Evolutionary conservation across 371 early-diverging fungal species (phyloP), one percentile per base, ranked within the genome.

Genomic region (Mucor velutinosus): DNA sequence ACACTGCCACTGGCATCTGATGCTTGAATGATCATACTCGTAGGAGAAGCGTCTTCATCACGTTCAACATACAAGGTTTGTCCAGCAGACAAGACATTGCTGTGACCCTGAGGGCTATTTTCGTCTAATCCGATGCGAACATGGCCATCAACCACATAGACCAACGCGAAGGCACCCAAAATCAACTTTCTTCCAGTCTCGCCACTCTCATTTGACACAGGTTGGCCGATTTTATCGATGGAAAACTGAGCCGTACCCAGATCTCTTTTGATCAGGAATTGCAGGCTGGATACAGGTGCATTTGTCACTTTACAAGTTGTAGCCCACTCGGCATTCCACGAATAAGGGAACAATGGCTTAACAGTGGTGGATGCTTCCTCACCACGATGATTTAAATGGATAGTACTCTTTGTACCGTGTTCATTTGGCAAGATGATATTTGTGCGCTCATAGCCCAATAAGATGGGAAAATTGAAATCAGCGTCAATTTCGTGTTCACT

Each of bases 371-470:
- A 73, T 14, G 74, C 79, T 60, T 85, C 87, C 32, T 86, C 81
- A 35, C 87, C 90, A 60, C 84, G 85, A 74, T 89, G 89, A 58
- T 81, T 81, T 27, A 89, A 67, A 30, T 77, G 65, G 1, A 87
- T 74, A 0, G 80, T 82, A 5, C 72, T 21, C 58, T 80, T 83
- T 25, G 60, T 62, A 32, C 63, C 56, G 29, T 63, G 19, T 1
- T 21, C 37, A 15, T 62, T 76, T 6, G 79, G 81, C 17, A 79
- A 51, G 12, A 81, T 74, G 15, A 81, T 70, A 25, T 73, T 76
- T 27, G 85, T 83, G 51, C 86, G 84, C 62, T 89, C 87, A 77
- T 90, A 90, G 11, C 85, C 88, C 17, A 90, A 87, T 49, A 85
- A 86, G 19, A 90, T 73, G 1, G 88, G 83, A 73, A 89, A 86